Base-by-base conservation (phyloP, 257 asterid genomes). In the Solanum arcanum region DNA sequence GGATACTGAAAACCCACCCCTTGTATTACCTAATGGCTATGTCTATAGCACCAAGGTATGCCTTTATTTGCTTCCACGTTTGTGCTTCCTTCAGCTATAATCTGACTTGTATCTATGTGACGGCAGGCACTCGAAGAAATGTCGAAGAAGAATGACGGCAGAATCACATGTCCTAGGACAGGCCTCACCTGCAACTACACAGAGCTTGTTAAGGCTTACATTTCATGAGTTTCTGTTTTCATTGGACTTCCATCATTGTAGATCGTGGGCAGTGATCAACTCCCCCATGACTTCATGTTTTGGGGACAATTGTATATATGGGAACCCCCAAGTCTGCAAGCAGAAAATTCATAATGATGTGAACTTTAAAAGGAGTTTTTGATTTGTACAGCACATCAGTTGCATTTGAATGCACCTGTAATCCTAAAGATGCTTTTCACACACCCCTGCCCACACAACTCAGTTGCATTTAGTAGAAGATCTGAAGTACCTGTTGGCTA, bases 1-100 rank as follows among this genome's bases (percentile, higher is more conserved):
- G 99, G 99, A 97, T 88, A 93, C 98, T 23, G 99, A 97, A 93
- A 97, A 97, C 66, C 99, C 99, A 1, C 99, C 99, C 41, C 96
- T 97, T 10, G 99, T 96, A 87, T 90, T 97, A 90, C 99, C 99
- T 11, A 97, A 97, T 84, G 99, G 98, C 91, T 91, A 95, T 72
- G 99, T 97, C 88, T 97, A 97, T 89, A 97, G 99, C 96, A 96
- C 98, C 31, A 96, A 95, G 99, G 99, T 97, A 52, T 83, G 91
- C 10, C 41, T 59, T 77, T 66, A 7, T 39, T 86, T 86, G 84
- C 86, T 23, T 42, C 52, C 69, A 5, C 72, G 13, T 16, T 46
- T 52, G 44, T 29, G 83, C 5, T 83, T 47, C 86, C 81, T 76
- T 52, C 33, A 1, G 74, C 60, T 25, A 41, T 59, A 47, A 44